Base-by-base conservation (phyloP, 257 asterid species). In the Ocimum tenuiflorum region DNA sequence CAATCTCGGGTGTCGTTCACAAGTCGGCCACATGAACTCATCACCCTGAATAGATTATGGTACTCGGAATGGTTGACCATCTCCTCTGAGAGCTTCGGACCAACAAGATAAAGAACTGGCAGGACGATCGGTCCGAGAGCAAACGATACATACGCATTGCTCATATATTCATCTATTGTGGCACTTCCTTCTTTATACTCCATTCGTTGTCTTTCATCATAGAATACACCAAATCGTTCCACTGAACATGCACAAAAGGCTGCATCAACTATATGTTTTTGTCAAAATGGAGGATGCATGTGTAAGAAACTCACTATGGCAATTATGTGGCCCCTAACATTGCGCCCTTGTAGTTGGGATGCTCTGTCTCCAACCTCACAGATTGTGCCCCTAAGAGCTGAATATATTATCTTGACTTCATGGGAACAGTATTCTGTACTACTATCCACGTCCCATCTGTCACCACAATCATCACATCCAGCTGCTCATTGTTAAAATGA, bases 81-180 rank as follows among this genome's bases (percentile, higher is more conserved):
- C 71, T 86, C 88, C 68, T 84, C 85, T 3, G 96, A 77, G 71
- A 92, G 81, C 81, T 89, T 87, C 5, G 94, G 95, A 46, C 99
- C 96, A 4, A 80, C 72, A 3, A 92, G 86, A 76, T 92, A 92
- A 50, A 92, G 90, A 33, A 88, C 66, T 1, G 99, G 96, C 17
- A 89, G 84, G 67, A 92, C 84, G 23, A 89, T 86, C 27, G 97
- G 96, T 14, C 99, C 97, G 2, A 92, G 81, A 51, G 97, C 99
- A 63, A 89, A 89, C 14, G 99, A 92, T 70, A 79, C 70, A 36
- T 77, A 82, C 20, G 83, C 97, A 27, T 87, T 92, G 69, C 65
- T 55, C 82, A 89, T 87, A 62, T 92, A 92, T 42, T 84, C 96
- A 13, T 86, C 89, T 68, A 89, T 56, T 33, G 95, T 72, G 91